These are phyloP conservation scores for Sarcodon sp. DNA, from an alignment of 768 basidiomycete species.

Conservation along the genomic window DNA sequence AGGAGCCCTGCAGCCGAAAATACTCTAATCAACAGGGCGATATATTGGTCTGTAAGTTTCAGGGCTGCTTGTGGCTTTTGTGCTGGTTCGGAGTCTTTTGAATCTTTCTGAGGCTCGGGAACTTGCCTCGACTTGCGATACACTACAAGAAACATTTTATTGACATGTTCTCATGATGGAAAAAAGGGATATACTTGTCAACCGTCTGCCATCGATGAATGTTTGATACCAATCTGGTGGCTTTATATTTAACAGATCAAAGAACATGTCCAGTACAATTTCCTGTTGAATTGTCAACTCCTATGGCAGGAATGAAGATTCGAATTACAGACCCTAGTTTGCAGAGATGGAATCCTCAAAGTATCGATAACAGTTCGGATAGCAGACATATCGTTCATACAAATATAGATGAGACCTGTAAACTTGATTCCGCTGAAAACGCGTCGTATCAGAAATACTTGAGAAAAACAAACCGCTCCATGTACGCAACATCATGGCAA, in stretches of 20 bases:
- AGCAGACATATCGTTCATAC: constrained; percentile 78
- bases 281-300: constrained; percentile 39
- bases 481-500: constrained; percentile 74
- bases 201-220: constrained; percentile 77
- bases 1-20: constrained; percentile 81
- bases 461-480: constrained; percentile 69
- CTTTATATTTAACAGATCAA: constrained; percentile 85
- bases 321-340: constrained; percentile 54
- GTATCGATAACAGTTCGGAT: constrained; percentile 78
- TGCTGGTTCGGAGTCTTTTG: constrained; percentile 6
- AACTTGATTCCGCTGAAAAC: not conserved
- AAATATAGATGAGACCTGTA: constrained; percentile 82
- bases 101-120: constrained; percentile 5
- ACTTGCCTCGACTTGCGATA: constrained; percentile 35
- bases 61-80: constrained; percentile 41
- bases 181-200: constrained; percentile 50
- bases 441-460: not conserved
- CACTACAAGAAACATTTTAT: constrained; percentile 27
- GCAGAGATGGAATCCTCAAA: constrained; percentile 77
- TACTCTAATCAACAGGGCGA: constrained; percentile 72
- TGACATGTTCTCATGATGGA: not conserved
- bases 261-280: constrained; percentile 88
- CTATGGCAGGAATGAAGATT: not conserved
- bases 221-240: constrained; percentile 88
- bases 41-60: constrained; percentile 87